These are phyloP conservation scores for Phytophthora ramorum DNA, from an alignment of 352 stramenopile species.

Conservation along the genomic window DNA sequence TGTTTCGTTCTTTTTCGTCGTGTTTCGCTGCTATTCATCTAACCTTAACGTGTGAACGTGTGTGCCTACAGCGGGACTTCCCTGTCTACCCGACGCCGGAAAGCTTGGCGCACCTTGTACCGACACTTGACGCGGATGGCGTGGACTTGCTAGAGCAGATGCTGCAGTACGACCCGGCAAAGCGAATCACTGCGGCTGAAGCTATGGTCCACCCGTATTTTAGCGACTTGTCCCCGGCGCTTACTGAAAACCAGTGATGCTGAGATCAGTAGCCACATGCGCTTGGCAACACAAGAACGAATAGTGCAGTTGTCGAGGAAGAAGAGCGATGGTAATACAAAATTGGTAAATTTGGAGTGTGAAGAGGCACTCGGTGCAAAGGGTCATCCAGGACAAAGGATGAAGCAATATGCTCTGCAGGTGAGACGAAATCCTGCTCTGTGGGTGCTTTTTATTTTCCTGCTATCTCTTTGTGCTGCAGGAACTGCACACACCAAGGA, in stretches of 20 bases:
- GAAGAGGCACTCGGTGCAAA: slow-evolving; percentile 9
- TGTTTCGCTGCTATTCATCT: neutral
- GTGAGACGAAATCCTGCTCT: slow-evolving; percentile 9
- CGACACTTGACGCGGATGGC: slow-evolving; percentile 89
- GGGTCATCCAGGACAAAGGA: neutral
- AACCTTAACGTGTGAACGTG: slow-evolving; percentile 7
- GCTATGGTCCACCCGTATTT: slow-evolving; percentile 98
- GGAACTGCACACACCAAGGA: slow-evolving; percentile 3
- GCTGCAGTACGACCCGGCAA: slow-evolving; percentile 89
- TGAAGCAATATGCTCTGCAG: slow-evolving; percentile 8
- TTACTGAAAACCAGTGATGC: slow-evolving; percentile 65
- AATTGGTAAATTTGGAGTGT: slow-evolving; percentile 27
- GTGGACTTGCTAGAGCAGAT: slow-evolving; percentile 94
- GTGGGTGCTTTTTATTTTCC: slow-evolving; percentile 15
- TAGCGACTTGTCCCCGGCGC: slow-evolving; percentile 86
- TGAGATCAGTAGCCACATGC: slow-evolving; percentile 4
- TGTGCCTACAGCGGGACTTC: slow-evolving; percentile 82
- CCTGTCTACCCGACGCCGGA: slow-evolving; percentile 91
- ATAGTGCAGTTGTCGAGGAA: slow-evolving; percentile 11
- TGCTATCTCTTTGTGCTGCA: slow-evolving; percentile 10
- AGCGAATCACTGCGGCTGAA: slow-evolving; percentile 94
- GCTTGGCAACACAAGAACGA: slow-evolving; percentile 25
- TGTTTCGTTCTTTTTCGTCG: neutral
- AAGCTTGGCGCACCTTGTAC: slow-evolving; percentile 91
- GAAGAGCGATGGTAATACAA: slow-evolving; percentile 9